A percentile compares a stretch with the other conserved stretches of the same genome.
These are phyloP conservation scores for Aspergillus proliferans DNA, from an alignment of 2,329 filamentous ascomycete genomes.

Conservation along the genomic window DNA sequence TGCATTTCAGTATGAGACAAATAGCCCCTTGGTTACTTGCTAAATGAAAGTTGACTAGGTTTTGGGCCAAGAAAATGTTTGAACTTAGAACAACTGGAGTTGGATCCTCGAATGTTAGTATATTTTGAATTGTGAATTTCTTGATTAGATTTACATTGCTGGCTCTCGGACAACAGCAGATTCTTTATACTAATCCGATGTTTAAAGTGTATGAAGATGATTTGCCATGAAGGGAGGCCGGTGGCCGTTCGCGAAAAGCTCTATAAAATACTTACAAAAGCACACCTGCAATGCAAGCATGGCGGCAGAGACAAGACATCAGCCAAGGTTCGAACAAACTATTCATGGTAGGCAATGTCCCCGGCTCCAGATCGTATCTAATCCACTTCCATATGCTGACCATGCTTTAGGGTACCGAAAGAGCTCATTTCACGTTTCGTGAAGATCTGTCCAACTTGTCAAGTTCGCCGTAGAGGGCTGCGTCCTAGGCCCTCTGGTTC, in stretches of 20 bases:
- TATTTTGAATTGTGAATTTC: not conserved
- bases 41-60: slow-evolving; percentile 26
- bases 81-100: slow-evolving; percentile 38
- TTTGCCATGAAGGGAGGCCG: slow-evolving; percentile 48
- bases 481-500: slow-evolving; percentile 38
- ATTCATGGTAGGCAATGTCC: slow-evolving; percentile 40
- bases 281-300: slow-evolving; percentile 47
- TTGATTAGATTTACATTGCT: slow-evolving; percentile 1
- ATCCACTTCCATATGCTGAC: slow-evolving; percentile 1
- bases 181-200: slow-evolving; percentile 3
- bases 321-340: slow-evolving; percentile 44
- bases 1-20: too few relatives aligned
- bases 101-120: slow-evolving; percentile 33
- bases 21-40: not conserved
- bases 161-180: too few relatives aligned
- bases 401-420: slow-evolving; percentile 42
- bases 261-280: slow-evolving; percentile 46
- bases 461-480: slow-evolving; percentile 40
- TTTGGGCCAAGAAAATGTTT: slow-evolving; percentile 52
- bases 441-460: slow-evolving; percentile 46
- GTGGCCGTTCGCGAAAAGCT: slow-evolving; percentile 48
- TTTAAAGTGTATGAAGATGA: slow-evolving; percentile 34
- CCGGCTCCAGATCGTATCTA: not conserved
- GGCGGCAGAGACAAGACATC: slow-evolving; percentile 50
- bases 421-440: slow-evolving; percentile 48